These are phyloP conservation scores for Aspergillus flavus DNA, from an alignment of 2,329 filamentous ascomycete species.

Conservation along the genomic window DNA sequence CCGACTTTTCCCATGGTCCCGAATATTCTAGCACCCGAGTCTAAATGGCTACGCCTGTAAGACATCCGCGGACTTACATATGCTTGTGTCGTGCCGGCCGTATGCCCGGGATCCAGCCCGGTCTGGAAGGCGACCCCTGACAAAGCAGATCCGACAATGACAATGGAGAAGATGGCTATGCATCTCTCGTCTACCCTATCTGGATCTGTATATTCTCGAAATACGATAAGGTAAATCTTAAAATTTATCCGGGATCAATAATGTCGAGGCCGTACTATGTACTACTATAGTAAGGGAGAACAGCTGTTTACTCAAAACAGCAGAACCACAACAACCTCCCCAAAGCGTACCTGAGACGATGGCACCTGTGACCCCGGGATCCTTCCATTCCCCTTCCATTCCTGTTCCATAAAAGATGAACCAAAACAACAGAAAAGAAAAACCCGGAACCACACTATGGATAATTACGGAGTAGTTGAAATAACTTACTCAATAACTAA, in stretches of 20 bases:
- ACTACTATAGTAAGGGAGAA: not conserved
- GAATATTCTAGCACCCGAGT: slow-evolving; percentile 8
- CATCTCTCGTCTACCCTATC: too few relatives aligned
- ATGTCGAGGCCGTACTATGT: not conserved
- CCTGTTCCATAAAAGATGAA: not conserved
- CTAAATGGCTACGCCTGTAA: slow-evolving; percentile 14
- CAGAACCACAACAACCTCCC: not conserved
- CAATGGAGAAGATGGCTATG: too few relatives aligned
- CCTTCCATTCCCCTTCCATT: not conserved
- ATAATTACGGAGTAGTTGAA: not conserved
- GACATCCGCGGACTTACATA: slow-evolving; percentile 13
- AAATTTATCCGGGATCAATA: not conserved
- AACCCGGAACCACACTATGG: not conserved
- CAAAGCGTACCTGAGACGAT: not conserved
- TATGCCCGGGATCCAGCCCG: slow-evolving; percentile 2
- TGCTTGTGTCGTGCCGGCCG: not conserved
- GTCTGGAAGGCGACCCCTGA: slow-evolving; percentile 1
- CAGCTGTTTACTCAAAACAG: not conserved
- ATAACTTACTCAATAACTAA: not conserved
- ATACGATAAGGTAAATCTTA: not conserved
- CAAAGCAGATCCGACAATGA: not conserved
- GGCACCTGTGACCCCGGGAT: not conserved
- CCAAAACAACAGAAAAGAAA: not conserved
- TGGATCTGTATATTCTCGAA: not conserved
- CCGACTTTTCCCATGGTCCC: not conserved